These are phyloP conservation scores for Linanthus parryae DNA, from an alignment of 148 eudicot genomes.

Conservation along the genomic window DNA sequence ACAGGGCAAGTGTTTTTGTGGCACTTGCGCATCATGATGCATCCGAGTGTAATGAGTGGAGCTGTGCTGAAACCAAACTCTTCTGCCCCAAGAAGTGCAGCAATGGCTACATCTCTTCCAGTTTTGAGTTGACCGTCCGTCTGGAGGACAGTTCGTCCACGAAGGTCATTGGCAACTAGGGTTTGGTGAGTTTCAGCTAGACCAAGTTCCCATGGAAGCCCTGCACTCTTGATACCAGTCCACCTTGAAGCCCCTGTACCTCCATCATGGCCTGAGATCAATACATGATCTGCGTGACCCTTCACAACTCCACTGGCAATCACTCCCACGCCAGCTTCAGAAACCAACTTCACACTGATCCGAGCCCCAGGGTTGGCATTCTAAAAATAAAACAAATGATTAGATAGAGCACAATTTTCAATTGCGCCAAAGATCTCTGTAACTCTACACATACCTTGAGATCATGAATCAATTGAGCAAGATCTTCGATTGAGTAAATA, in stretches of 20 bases:
- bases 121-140: conserved; percentile 98
- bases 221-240: conserved; percentile 99
- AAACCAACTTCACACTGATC: conserved; percentile 91
- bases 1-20: conserved; percentile 99
- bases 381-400: conserved; percentile 40
- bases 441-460: conserved; percentile 53
- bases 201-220: conserved; percentile 99
- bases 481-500: conserved; percentile 96
- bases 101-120: conserved; percentile 96
- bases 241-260: conserved; percentile 99
- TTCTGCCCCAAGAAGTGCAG: conserved; percentile 98
- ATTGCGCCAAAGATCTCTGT: background rate
- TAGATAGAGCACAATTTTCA: background rate
- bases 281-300: conserved; percentile 94
- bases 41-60: conserved; percentile 93
- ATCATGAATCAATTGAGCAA: conserved; percentile 94
- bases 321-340: conserved; percentile 99
- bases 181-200: conserved; percentile 99
- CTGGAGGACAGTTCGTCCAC: conserved; percentile 87
- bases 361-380: conserved; percentile 96
- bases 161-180: conserved; percentile 93
- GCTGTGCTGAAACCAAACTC: conserved; percentile 99
- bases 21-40: conserved; percentile 99
- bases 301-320: conserved; percentile 97
- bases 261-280: conserved; percentile 98